Conservation (phyloP, 1,139 yeast species). For the Nadsonia commutata region DNA sequence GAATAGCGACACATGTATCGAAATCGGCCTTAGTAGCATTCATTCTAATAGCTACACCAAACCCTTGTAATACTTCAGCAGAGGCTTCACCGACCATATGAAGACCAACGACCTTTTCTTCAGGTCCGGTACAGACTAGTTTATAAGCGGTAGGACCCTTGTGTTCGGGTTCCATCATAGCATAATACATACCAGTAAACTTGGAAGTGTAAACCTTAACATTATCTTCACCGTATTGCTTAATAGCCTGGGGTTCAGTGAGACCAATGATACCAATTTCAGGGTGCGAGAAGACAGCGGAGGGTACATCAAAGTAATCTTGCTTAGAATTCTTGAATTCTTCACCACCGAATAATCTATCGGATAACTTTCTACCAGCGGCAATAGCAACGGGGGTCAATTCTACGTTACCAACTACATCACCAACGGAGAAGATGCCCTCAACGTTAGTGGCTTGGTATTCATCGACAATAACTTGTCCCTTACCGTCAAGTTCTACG, state of each 20-base stretch:
- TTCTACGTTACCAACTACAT: constrained; percentile 74
- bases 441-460: constrained; percentile 67
- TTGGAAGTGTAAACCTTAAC: constrained; percentile 69
- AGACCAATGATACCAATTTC: constrained; percentile 93
- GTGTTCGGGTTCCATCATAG: constrained; percentile 38
- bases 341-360: constrained; percentile 76
- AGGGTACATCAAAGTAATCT: constrained; percentile 76
- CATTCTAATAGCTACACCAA: constrained; percentile 85
- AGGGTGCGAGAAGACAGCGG: constrained; percentile 91
- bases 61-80: constrained; percentile 91
- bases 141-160: constrained; percentile 85
- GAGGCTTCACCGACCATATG: constrained; percentile 85
- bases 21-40: constrained; percentile 96
- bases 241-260: constrained; percentile 60
- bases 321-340: constrained; percentile 53
- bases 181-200: constrained; percentile 87
- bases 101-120: constrained; percentile 89
- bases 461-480: constrained; percentile 65
- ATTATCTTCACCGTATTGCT: constrained; percentile 64
- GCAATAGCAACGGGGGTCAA: constrained; percentile 98
- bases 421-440: constrained; percentile 78
- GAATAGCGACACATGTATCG: constrained; percentile 92
- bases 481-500: constrained; percentile 41
- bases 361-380: constrained; percentile 87
- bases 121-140: constrained; percentile 58